Evolutionary conservation across 164 flowering plant species (phyloP).

Genomic region (Sextonia rubra): DNA sequence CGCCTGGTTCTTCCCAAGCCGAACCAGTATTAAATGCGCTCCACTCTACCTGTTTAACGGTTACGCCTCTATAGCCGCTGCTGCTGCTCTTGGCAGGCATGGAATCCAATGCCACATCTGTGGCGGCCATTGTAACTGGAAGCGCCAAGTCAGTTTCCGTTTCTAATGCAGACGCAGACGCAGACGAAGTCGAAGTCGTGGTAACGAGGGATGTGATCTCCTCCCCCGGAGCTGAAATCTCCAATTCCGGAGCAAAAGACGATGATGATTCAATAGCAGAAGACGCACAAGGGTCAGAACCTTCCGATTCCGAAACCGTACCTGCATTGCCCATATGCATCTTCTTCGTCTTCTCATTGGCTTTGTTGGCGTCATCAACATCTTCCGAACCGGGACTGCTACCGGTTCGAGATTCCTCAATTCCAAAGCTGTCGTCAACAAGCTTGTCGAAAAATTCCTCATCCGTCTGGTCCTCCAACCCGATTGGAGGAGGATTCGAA

Average conservation of each 20-base stretch:
- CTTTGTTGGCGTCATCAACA: conserved; percentile 26
- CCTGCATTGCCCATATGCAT: conserved; percentile 13
- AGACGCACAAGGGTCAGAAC: neutral
- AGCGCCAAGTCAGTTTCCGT: conserved; percentile 16
- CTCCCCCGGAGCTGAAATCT: conserved; percentile 9
- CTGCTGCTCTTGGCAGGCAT: conserved; percentile 10
- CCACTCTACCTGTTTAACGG: conserved; percentile 84
- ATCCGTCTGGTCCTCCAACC: conserved; percentile 54
- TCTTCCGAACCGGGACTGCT: neutral
- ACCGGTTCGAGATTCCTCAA: conserved; percentile 12
- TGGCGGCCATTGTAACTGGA: conserved; percentile 12
- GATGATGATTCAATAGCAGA: neutral
- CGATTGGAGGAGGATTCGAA: conserved; percentile 32
- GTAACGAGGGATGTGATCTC: conserved; percentile 23
- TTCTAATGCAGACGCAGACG: conserved; percentile 16
- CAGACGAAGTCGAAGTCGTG: too few species aligned
- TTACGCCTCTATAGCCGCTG: conserved; percentile 30
- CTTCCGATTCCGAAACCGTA: conserved; percentile 14
- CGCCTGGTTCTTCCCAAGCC: conserved; percentile 20
- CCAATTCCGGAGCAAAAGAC: conserved; percentile 11
- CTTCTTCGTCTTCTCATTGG: conserved; percentile 20
- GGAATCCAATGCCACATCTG: conserved; percentile 20
- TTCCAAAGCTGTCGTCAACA: conserved; percentile 36
- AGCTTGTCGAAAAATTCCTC: conserved; percentile 54
- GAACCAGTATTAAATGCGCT: conserved; percentile 54